Evolutionary conservation across 371 early-diverging fungal genomes (phyloP), one percentile per base, ranked within the genome.

Genomic region (Batrachochytrium dendrobatidis): DNA sequence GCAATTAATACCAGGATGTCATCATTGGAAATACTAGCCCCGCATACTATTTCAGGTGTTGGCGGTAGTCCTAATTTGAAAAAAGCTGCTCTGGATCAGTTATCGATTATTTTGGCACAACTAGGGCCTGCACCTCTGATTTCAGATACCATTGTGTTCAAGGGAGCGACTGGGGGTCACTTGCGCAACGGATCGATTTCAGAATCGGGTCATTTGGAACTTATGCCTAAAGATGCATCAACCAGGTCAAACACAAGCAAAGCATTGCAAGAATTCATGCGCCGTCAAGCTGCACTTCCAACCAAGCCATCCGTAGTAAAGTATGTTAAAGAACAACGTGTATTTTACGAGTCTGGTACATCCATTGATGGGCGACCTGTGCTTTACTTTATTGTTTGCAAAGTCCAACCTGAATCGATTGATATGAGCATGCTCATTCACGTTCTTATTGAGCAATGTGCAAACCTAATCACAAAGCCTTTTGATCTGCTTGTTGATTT

Each of bases 401-500:
- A 89, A 34, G 66, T 94, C 28, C 73, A 82, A 56, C 74, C 86
- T 39, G 88, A 91, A 33, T 78, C 77, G 35, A 76, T 88, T 39
- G 92, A 94, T 72, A 87, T 92, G 73, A 91, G 93, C 30, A 65
- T 89, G 18, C 69, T 92, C 33, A 63, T 73, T 5, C 69, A 58
- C 55, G 53, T 55, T 44, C 30, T 71, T 15, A n/a, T 68, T 3
- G 85, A 29, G 81, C 61, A 74, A 4, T 52, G 86, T 58, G 82
- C 84, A 60, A 73, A 84, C 12, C 76, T 74, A 15, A 70, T 76
- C 0, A 73, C 67, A 55, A 82, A 82, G 56, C 74, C 81, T 12
- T 88, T 81, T 62, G 94, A 94, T 54, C 45, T 94, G 18, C 80
- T 92, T 3, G 67, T 94, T 34, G 95, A 94, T 68, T 66, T 85